Base-by-base conservation (phyloP, 1,284 basidiomycete genomes). In the Austroboletus rostrupii region DNA sequence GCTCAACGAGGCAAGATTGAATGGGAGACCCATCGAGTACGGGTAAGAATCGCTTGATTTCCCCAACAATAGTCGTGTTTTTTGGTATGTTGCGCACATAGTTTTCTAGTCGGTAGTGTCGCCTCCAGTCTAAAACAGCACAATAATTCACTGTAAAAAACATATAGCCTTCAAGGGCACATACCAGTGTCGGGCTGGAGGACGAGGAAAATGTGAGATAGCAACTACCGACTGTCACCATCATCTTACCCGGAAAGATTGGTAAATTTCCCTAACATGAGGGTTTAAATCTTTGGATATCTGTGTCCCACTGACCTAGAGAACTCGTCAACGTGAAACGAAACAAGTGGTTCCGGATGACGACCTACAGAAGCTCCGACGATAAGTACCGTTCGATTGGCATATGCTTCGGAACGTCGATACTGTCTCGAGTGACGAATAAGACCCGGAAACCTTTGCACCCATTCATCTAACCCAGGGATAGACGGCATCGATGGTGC, bases 381-480 rank as follows among this genome's bases (percentile, higher is more conserved):
- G 41, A 80, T 62, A 3, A 79, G 64, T 0, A 79, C 71, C 9
- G 66, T 76, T 56, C 75, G 59, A 39, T 69, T 70, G 3, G 48
- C 44, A 40, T 68, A 74, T 0, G 55, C 43, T 40, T 74, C 67
- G 0, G 76, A 74, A 23, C 57, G 59, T 4, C 76, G 65, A 54
- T 79, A 79, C 35, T 71, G 70, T 19, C 72, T 65, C 6, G 76
- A 74, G 53, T 79, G 77, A 10, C 59, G 59, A 29, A 78, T 54
- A 1, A 56, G 53, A 0, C 53, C 55, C 0, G 73, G 71, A 56
- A 72, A 75, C 16, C 53, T 57, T 3, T 56, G 55, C 1, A 61
- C 66, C 76, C 75, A 78, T 32, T 45, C 43, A 16, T 29, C 43
- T 31, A 54, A 12, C 12, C 52, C 53, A n/a, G 44, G 31, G 17